These are phyloP conservation scores for Chenopodium suecicum DNA, from an alignment of 148 eudicot species.

Conservation along the genomic window DNA sequence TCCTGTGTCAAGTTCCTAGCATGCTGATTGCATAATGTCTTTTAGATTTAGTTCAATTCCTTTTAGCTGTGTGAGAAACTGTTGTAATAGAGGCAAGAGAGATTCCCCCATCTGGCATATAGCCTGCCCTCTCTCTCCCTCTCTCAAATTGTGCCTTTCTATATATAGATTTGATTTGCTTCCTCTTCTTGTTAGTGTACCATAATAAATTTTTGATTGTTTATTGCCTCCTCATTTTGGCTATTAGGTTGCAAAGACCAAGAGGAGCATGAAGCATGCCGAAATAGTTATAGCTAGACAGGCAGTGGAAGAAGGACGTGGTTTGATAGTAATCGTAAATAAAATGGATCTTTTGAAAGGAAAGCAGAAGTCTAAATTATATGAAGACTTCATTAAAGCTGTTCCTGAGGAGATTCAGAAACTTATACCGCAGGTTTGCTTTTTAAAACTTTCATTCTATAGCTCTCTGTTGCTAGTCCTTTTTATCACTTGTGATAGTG, in stretches of 20 bases:
- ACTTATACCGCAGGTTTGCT: constrained; percentile 86
- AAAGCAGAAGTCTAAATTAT: constrained; percentile 44
- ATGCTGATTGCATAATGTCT: too few relatives aligned
- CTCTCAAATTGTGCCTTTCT: background rate
- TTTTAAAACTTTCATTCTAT: background rate
- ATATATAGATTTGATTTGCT: background rate
- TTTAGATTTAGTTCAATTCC: too few relatives aligned
- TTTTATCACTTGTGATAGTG: background rate
- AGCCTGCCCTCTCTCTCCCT: too few relatives aligned
- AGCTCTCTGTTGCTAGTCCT: background rate
- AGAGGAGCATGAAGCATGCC: constrained; percentile 57
- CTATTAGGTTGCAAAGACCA: background rate
- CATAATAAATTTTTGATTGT: background rate
- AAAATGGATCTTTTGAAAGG: constrained; percentile 85
- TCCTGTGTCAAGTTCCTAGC: too few relatives aligned
- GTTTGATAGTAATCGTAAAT: constrained; percentile 84
- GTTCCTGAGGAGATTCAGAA: constrained; percentile 92
- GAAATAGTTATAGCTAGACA: constrained; percentile 95
- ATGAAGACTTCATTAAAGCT: constrained; percentile 59
- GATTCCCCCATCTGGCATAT: too few relatives aligned
- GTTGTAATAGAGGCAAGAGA: too few relatives aligned
- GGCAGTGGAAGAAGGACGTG: constrained; percentile 98
- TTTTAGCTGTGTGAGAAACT: too few relatives aligned
- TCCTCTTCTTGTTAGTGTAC: background rate
- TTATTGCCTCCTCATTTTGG: background rate